Base-by-base conservation (phyloP, 768 basidiomycete genomes). In the Lactarius trivialis region DNA sequence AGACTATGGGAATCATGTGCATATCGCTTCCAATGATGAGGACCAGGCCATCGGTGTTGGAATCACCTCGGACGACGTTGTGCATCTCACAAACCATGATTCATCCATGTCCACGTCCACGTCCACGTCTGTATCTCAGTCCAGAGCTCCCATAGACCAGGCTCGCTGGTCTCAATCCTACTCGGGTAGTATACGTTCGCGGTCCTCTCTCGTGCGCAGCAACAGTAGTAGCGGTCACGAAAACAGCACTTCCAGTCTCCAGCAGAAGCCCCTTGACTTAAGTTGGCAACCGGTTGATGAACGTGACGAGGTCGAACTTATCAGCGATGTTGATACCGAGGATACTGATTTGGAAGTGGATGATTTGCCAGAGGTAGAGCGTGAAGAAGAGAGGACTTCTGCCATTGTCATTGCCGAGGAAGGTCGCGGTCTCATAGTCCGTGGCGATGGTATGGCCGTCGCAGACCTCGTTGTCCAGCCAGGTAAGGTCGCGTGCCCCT, bases 361-460 rank as follows among this genome's bases (percentile, higher is more conserved):
- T 30, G 65, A 67, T 33, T 14, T 51, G 15, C 37, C 55, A 1
- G 77, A 79, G 43, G 79, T 79, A 15, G 81, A 82, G 7, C 77
- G 77, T 17, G 79, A 82, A 41, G 86, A 88, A 56, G 87, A 90
- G 68, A 81, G 86, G 56, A 91, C 91, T 0, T 84, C 87, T 56
- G 89, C 89, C 15, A 79, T 84, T 52, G 83, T 92, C 60, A 78
- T 93, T 55, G 91, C 88, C 33, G 90, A 93, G 67, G 88, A 92
- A 75, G 90, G 91, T 21, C 82, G 86, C 50, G 89, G 88, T n/a
- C 74, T 91, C 68, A 91, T 93, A 64, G 86, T 92, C 0, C 84
- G 83, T 60, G 88, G 85, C 19, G 83, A 86, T 61, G 83, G 81
- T 51, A 72, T 79, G 61, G 80, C 86, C 51, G 77, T 89, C 55